These are phyloP conservation scores for Solanum peruvianum DNA, from an alignment of 257 asterid species.

Conservation along the genomic window DNA sequence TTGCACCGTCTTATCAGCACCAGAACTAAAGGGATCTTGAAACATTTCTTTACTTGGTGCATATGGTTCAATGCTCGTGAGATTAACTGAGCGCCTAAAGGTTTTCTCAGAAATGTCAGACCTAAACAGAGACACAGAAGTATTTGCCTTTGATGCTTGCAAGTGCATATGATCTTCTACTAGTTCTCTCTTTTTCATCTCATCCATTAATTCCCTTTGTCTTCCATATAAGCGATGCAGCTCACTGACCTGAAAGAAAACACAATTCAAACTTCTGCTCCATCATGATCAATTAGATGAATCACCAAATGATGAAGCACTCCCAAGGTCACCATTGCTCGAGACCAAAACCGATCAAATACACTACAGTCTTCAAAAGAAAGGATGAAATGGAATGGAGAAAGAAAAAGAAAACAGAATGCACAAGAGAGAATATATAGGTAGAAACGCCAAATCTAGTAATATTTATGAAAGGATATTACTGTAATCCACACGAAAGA, in stretches of 20 bases:
- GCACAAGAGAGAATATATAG: background rate
- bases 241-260: slow-evolving; percentile 49
- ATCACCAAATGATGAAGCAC: background rate
- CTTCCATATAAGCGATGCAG: slow-evolving; percentile 57
- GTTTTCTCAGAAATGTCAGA: slow-evolving; percentile 18
- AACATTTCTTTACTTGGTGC: slow-evolving; percentile 6
- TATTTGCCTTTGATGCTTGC: slow-evolving; percentile 20
- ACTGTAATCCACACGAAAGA: background rate
- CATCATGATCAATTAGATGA: background rate
- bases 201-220: slow-evolving; percentile 61
- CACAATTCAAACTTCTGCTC: background rate
- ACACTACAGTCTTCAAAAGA: background rate
- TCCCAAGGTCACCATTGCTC: background rate
- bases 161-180: slow-evolving; percentile 10
- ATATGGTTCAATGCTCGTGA: slow-evolving; percentile 8
- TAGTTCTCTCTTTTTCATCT: slow-evolving; percentile 24
- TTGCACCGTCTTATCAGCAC: background rate
- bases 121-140: slow-evolving; percentile 9
- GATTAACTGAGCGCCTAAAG: slow-evolving; percentile 17
- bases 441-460: background rate
- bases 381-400: background rate
- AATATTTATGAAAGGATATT: background rate
- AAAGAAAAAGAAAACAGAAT: background rate
- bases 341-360: background rate
- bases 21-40: slow-evolving; percentile 14